Conservation (phyloP, 352 stramenopile species). For the Plasmopara viticola region DNA sequence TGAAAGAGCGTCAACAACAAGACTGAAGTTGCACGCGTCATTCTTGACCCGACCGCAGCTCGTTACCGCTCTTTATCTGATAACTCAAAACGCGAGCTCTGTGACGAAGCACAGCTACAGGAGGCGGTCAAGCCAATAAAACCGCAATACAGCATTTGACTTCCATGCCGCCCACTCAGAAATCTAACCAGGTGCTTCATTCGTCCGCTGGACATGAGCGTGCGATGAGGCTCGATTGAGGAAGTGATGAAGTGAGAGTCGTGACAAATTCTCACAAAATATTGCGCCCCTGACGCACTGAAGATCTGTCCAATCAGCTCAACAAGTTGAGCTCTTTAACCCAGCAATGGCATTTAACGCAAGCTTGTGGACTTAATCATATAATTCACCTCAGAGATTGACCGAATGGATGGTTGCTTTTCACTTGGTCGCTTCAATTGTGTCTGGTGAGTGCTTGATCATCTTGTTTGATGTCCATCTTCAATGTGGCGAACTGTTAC, state of each 20-base stretch:
- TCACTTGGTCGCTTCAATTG: not conserved
- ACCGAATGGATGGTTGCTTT: not conserved
- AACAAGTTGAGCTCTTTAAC: not conserved
- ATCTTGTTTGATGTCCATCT: not conserved
- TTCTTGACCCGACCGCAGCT: not conserved
- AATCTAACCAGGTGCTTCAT: conserved; percentile 1
- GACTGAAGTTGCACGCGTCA: not conserved
- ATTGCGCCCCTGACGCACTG: not conserved
- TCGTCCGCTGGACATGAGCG: not conserved
- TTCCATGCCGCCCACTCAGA: not conserved
- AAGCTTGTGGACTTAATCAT: not conserved
- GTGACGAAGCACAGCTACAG: not conserved
- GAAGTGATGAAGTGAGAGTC: not conserved
- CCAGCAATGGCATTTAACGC: not conserved
- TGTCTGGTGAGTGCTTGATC: not conserved
- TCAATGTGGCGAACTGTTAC: not conserved
- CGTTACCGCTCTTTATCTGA: not conserved
- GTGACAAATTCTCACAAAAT: not conserved
- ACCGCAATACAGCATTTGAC: not conserved
- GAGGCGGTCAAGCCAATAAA: not conserved
- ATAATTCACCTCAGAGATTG: not conserved
- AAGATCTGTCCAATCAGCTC: not conserved
- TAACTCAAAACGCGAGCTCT: not conserved
- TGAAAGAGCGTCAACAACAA: not conserved
- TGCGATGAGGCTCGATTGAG: not conserved